Conservation (phyloP, 108 stramenopile genomes). For the Nitzschia putrida region DNA sequence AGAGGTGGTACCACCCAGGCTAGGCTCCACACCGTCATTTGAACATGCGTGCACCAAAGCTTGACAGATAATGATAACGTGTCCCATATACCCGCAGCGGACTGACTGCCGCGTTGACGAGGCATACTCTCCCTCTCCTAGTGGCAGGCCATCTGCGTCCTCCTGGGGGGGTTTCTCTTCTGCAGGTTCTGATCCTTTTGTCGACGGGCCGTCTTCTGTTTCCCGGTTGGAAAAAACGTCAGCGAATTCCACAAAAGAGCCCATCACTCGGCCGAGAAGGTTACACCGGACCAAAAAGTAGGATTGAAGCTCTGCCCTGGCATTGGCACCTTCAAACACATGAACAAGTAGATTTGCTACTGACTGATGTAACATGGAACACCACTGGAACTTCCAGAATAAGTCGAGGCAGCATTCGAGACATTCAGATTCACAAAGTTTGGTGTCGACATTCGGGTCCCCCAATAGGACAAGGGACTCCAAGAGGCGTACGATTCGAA, state of each 20-base stretch:
- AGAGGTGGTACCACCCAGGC: constrained; percentile 8
- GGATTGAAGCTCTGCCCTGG: constrained; percentile 75
- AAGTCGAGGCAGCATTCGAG: constrained; percentile 86
- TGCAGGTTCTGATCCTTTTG: not conserved
- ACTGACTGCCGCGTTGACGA: constrained; percentile 41
- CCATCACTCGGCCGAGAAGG: constrained; percentile 84
- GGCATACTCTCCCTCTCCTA: not conserved
- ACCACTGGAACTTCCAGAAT: constrained; percentile 94
- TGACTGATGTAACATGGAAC: constrained; percentile 93
- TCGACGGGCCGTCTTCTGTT: not conserved
- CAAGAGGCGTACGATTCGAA: constrained; percentile 78
- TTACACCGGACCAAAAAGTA: constrained; percentile 80
- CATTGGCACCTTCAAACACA: constrained; percentile 82
- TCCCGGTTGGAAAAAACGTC: not conserved
- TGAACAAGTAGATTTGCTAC: constrained; percentile 91
- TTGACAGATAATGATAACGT: constrained; percentile 94
- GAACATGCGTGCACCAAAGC: constrained; percentile 85
- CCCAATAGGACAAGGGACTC: constrained; percentile 86
- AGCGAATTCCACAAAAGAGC: constrained; percentile 61
- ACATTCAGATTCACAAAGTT: constrained; percentile 64
- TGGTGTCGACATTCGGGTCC: constrained; percentile 57
- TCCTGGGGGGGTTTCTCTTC: constrained; percentile 1
- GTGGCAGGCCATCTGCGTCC: constrained; percentile 1
- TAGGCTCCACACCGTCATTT: constrained; percentile 11
- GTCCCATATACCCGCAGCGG: constrained; percentile 91